A percentile compares a stretch with the other conserved stretches of the same genome.
Evolutionary conservation across 148 eudicot species (phyloP).

Genomic region (Rhododendron ovatum): DNA sequence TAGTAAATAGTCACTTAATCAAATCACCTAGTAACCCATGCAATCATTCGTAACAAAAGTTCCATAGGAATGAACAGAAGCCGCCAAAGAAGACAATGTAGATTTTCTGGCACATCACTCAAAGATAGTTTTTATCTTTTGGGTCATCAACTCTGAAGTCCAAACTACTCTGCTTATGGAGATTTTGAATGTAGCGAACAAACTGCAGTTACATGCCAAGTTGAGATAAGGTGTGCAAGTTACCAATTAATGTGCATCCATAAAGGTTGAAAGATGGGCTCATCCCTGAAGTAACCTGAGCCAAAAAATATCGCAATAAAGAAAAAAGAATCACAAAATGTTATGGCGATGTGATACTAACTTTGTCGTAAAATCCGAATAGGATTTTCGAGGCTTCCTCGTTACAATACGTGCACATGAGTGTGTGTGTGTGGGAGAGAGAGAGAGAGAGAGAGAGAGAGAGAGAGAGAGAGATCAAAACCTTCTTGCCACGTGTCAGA

Average conservation of each 20-base stretch:
- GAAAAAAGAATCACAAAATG: not conserved
- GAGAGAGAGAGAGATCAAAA: conserved; percentile 13
- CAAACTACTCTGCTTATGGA: not conserved
- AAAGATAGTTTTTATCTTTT: not conserved
- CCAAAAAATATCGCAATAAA: not conserved
- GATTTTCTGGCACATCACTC: not conserved
- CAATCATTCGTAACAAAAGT: not conserved
- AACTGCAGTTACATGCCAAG: not conserved
- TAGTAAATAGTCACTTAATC: not conserved
- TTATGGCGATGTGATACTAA: not conserved
- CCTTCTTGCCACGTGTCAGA: conserved; percentile 97
- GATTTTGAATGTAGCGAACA: not conserved
- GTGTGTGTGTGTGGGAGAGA: not conserved
- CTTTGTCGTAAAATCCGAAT: not conserved
- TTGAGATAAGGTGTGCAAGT: conserved; percentile 4
- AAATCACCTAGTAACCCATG: not conserved
- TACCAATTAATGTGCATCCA: conserved; percentile 97
- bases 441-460: not conserved
- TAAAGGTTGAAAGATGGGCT: conserved; percentile 87
- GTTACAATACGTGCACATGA: not conserved
- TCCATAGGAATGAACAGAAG: not conserved
- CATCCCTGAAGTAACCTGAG: conserved; percentile 96
- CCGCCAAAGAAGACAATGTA: not conserved
- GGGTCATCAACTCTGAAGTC: not conserved
- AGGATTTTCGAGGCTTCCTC: not conserved